Evolutionary conservation across 352 stramenopile genomes (phyloP), one percentile per base, ranked within the genome.

Genomic region (Phytophthora crassamura): DNA sequence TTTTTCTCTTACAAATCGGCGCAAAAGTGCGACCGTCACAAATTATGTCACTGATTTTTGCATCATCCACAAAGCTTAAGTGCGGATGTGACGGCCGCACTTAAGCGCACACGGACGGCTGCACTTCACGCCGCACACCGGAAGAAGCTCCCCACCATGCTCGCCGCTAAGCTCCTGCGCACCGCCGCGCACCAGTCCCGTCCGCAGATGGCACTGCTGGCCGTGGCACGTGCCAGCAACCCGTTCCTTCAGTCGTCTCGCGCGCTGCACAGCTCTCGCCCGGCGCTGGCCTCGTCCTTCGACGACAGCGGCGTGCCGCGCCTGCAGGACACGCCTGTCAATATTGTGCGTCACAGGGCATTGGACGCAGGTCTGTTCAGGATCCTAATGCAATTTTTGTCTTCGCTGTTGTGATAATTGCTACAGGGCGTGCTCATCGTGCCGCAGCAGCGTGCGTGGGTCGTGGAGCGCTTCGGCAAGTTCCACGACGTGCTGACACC

Each of bases 401-500:
- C 22, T 25, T n/a, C n/a, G 22, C 22, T 25, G 22, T 4, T 25
- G 22, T 46, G 4, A 46, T n/a, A 25, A 30, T 10, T 20, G 40
- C 18, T 20, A 14, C 34, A 96, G 88, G 88, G 88, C 50, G 72
- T 96, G 12, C 53, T 96, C 39, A 91, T 96, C 50, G 88, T 96
- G 14, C 88, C 88, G n/a, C 88, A 96, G 69, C 88, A 96, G 50
- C 79, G 86, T 35, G 88, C 88, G 73, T 97, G 87, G 86, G 86
- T 97, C 16, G 84, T 97, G 32, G 91, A 97, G 74, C 89, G 91
- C 25, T 97, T 97, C 47, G 91, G 91, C 60, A 97, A 97, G 60
- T 97, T 94, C 72, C 87, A 97, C 69, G 78, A 82, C 50, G 81
- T 95, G 57, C 70, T 97, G 30, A 84, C 75, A 30, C 90, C 91